Base-by-base conservation (phyloP, 2,329 filamentous ascomycete species). In the Ophiocordyceps sinensis region DNA sequence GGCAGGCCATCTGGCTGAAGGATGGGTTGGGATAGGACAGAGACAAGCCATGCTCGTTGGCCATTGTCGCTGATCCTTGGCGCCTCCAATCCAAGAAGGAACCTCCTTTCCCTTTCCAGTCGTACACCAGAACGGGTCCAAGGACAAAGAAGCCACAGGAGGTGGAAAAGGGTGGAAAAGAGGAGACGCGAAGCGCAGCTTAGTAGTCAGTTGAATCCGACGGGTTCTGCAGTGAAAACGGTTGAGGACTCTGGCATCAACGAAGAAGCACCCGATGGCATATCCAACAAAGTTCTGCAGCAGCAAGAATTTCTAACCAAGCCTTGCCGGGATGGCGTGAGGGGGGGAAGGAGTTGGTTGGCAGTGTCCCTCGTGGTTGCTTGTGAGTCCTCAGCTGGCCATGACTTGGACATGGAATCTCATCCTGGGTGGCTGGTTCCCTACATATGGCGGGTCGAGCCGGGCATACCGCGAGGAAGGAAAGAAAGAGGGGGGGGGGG, bases 21-120 rank as follows among this genome's bases (percentile, higher is more conserved):
- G 50, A 51, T 5, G 45, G 49, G 21, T 52, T 53, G 15, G 49
- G 49, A 26, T 53, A 53, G 3, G 51, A 43, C 3, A 51, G 47
- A 21, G 44, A 39, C 28, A 43, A 41, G 29, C 28, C 19, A 35
- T 34, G 28, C 13, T 37, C 44, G 29, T 38, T 23, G 34, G 40
- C 28, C 43, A 44, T 44, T 15, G 17, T 15, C n/a, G 12, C 15
- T 21, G 19, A 12, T 19, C n/a, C 32, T 14, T 15, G 15, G 3
- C 9, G 23, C 9, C 23, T 6, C 23, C 23, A 26, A 26, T 6
- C 23, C 23, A 26, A 26, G 23, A 26, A 26, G 23, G 6, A 3
- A 26, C 23, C 23, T 26, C 9, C 23, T 26, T 4, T 26, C 23
- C 23, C 23, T 26, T 26, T 6, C 23, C 23, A 26, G 23, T 26